Base-by-base conservation (phyloP, 257 asterid species). In the Marsdenia floribunda region DNA sequence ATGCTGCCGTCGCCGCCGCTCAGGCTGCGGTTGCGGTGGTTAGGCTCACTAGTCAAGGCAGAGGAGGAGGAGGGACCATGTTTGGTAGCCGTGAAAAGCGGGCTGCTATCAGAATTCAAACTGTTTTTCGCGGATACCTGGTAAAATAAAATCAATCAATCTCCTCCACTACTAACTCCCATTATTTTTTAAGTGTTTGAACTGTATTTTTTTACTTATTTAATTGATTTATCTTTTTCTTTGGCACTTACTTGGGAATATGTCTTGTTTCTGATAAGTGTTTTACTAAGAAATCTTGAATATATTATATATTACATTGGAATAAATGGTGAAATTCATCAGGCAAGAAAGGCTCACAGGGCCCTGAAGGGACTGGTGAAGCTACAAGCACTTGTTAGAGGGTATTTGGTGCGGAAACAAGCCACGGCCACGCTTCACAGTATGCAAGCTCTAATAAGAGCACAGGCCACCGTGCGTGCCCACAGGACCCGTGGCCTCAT, bases 341-440 rank as follows among this genome's bases (percentile, higher is more conserved):
- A 91, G 97, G 97, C 97, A 80, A 91, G 96, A 72, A 91, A 88
- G 75, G 97, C 97, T 0, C 87, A 85, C 40, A 88, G 97, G 81
- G 94, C 96, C 19, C 44, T 93, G 86, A 93, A 80, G 78, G 97
- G 96, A 7, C 82, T 93, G 66, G 98, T 91, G 81, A 93, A 90
- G 72, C 73, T 93, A 64, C 97, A 91, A 76, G 97, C 96, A 3
- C 65, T 86, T 24, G 95, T 91, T 70, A 81, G 90, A 70, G 98
- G 98, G 1, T 91, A 84, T 76, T 68, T 93, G 76, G 96, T 93
- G 54, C 78, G 98, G 2, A 93, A 86, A 80, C 91, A 89, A 76
- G 90, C 98, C 0, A 82, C 88, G 15, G 96, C 96, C 4, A 88
- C 96, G 10, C 83, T 93, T 68, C 82, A 86, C 5, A 75, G 96